Base-by-base conservation (phyloP, 805 yeast genomes). In the Suhomyces sp. region DNA sequence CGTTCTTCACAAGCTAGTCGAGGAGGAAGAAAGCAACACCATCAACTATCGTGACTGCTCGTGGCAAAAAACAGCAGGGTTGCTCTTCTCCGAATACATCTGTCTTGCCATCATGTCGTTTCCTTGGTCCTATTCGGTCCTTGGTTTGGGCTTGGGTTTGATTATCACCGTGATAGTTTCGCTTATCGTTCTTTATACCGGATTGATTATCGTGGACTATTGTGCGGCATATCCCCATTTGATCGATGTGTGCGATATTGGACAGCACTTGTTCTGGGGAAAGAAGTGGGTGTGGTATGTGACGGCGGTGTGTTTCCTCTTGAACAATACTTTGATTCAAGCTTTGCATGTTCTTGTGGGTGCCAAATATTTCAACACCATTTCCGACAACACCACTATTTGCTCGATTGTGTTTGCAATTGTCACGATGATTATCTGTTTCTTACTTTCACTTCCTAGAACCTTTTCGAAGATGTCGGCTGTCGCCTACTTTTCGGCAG, bases 41-140 rank as follows among this genome's bases (percentile, higher is more conserved):
- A 80, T 82, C 64, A 72, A 81, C 62, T 82, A 79, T 58, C 66
- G 79, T 48, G 69, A 77, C 19, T 81, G 85, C 57, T 76, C 84
- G 26, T 82, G 86, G 86, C 79, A 76, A 57, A 79, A 74, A 55
- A 81, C 86, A 0, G 83, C 86, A 1, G 85, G 84, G n/a, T 70
- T 83, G 41, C 67, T 83, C 49, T 80, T 83, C 56, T 78, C 84
- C 1, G 87, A 83, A 62, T 83, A 83, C 63, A 81, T 82, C 31
- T 83, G 86, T 58, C 70, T 83, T 55, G 87, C 87, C 12, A 81
- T 82, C 54, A 75, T 83, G 83, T 79, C 85, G n/a, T 83, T 83
- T 62, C 87, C 87, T 0, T 81, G 86, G 85, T 79, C 85, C 9
- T 83, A 80, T 58, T 80, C 86, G 2, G 82, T 82, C 3, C 66